Conservation (phyloP, 2,329 filamentous ascomycete genomes). For the Fusarium cicatricum region DNA sequence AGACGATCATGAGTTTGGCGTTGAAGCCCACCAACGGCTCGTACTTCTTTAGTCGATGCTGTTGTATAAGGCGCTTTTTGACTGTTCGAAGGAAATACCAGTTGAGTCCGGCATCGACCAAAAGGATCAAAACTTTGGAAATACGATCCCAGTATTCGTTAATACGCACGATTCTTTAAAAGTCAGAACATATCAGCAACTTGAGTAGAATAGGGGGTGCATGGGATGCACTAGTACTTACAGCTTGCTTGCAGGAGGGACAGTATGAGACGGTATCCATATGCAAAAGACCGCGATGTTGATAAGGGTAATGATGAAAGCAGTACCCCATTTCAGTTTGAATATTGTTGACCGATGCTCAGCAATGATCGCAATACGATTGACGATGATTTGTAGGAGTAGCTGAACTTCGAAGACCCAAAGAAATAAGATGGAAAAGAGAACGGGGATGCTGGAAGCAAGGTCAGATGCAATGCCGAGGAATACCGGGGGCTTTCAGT, state of each 20-base stretch:
- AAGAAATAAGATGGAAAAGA: constrained; percentile 50
- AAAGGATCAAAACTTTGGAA: constrained; percentile 60
- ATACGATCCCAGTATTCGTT: constrained; percentile 62
- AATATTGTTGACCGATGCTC: constrained; percentile 49
- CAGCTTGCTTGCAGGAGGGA: constrained; percentile 49
- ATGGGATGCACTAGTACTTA: constrained; percentile 28
- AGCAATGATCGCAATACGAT: constrained; percentile 59
- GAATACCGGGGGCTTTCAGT: not conserved
- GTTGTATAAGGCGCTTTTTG: constrained; percentile 55
- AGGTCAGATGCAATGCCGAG: not conserved
- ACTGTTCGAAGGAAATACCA: constrained; percentile 60
- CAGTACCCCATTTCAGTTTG: constrained; percentile 57
- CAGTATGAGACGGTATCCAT: constrained; percentile 58
- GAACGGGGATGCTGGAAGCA: constrained; percentile 40
- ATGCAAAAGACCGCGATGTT: constrained; percentile 63
- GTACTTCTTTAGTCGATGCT: constrained; percentile 59
- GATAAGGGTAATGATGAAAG: constrained; percentile 55
- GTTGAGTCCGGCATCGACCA: constrained; percentile 61
- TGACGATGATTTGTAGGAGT: constrained; percentile 64
- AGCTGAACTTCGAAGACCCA: constrained; percentile 59
- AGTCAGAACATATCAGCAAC: not conserved
- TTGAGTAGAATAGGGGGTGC: not conserved
- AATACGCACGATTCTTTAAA: constrained; percentile 47
- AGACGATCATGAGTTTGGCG: constrained; percentile 57
- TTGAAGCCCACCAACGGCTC: constrained; percentile 59